Conservation (phyloP, 257 asterid genomes). For the Hygrophila difformis region DNA sequence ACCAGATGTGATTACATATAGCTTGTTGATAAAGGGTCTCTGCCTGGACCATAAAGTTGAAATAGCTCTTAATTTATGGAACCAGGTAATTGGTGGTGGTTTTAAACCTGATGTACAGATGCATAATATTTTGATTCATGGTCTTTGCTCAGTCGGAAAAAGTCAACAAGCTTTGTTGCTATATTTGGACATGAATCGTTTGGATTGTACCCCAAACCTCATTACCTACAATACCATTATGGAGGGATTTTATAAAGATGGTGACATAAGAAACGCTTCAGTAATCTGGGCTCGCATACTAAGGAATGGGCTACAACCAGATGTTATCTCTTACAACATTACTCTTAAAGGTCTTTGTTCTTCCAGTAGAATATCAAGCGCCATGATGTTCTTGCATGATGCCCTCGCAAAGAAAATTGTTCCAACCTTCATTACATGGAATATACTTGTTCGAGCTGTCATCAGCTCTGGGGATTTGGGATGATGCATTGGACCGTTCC, state of each 20-base stretch:
- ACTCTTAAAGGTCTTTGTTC: constrained; percentile 82
- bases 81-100: constrained; percentile 36
- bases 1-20: constrained; percentile 65
- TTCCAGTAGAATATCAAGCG: constrained; percentile 52
- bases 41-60: constrained; percentile 52
- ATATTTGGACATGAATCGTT: constrained; percentile 53
- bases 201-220: constrained; percentile 57
- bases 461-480: constrained; percentile 24
- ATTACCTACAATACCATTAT: constrained; percentile 78
- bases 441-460: constrained; percentile 88
- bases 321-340: constrained; percentile 82
- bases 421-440: constrained; percentile 81
- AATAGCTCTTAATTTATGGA: constrained; percentile 67
- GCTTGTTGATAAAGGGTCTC: constrained; percentile 73
- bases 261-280: constrained; percentile 53
- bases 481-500: constrained; percentile 26
- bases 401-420: constrained; percentile 48
- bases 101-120: constrained; percentile 73
- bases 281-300: constrained; percentile 78
- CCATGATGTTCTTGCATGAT: constrained; percentile 50
- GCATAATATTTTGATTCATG: constrained; percentile 91
- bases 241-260: constrained; percentile 84
- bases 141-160: constrained; percentile 69
- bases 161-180: constrained; percentile 41
- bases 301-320: constrained; percentile 61